These are phyloP conservation scores for Madurella mycetomatis DNA, from an alignment of 2,329 filamentous ascomycete genomes.

Conservation along the genomic window DNA sequence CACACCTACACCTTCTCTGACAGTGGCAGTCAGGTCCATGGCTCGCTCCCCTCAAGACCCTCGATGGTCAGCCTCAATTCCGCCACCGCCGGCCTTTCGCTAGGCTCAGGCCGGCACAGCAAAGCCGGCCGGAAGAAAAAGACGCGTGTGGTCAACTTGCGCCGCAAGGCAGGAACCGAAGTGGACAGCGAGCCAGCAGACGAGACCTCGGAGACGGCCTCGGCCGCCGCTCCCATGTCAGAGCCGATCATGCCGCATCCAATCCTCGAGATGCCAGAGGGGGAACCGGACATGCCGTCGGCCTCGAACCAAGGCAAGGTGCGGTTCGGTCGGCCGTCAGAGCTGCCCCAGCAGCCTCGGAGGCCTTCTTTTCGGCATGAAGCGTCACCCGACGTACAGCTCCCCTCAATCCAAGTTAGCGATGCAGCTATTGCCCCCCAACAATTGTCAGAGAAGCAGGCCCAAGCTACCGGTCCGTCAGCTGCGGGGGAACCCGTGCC, in stretches of 20 bases:
- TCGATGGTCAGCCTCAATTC: conserved; percentile 61
- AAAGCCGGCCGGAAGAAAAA: conserved; percentile 73
- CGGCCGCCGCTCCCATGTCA: conserved; percentile 56
- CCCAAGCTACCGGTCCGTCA: background rate
- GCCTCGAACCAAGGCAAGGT: conserved; percentile 35
- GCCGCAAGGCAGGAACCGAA: conserved; percentile 47
- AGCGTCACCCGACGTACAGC: conserved; percentile 27
- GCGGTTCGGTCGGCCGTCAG: conserved; percentile 36
- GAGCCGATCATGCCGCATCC: conserved; percentile 51
- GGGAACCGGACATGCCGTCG: conserved; percentile 36
- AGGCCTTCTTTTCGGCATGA: conserved; percentile 34
- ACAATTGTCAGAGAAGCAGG: conserved; percentile 15
- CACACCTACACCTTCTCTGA: conserved; percentile 73
- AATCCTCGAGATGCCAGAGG: conserved; percentile 49
- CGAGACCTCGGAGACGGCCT: conserved; percentile 49
- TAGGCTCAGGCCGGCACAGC: conserved; percentile 55
- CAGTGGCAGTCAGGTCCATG: conserved; percentile 59
- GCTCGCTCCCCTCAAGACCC: conserved; percentile 62
- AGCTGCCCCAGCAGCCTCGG: conserved; percentile 27
- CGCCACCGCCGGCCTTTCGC: conserved; percentile 56
- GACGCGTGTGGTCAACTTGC: conserved; percentile 75
- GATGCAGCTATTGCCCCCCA: conserved; percentile 7
- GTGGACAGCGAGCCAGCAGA: conserved; percentile 36
- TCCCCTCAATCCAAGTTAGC: conserved; percentile 17
- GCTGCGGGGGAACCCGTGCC: conserved; percentile 5